Evolutionary conservation across 2,329 filamentous ascomycete genomes (phyloP).

Genomic region (Fusarium sp.): DNA sequence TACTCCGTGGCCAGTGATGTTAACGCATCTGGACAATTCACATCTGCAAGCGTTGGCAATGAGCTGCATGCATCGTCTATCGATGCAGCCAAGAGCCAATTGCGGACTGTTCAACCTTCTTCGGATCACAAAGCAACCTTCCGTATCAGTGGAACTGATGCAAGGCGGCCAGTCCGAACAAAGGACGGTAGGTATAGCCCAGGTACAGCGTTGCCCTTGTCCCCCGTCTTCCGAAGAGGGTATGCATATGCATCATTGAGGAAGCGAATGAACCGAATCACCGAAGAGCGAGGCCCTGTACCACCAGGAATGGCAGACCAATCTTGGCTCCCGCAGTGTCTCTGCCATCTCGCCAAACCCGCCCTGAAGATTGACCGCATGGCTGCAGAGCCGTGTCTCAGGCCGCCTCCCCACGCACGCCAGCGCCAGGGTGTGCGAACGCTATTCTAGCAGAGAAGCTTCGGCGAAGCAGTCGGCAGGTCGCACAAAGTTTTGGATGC

Average conservation of each 20-base stretch:
- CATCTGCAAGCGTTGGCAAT: conserved; percentile 10
- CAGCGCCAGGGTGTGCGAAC: neutral
- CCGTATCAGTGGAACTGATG: conserved; percentile 9
- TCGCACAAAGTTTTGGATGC: conserved; percentile 10
- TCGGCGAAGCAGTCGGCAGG: conserved; percentile 24
- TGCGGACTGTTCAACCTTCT: neutral
- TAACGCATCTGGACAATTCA: conserved; percentile 10
- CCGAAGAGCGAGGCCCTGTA: conserved; percentile 5
- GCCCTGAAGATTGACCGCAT: conserved; percentile 18
- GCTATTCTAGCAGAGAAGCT: conserved; percentile 27
- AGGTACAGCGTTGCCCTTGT: conserved; percentile 27
- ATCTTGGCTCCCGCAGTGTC: conserved; percentile 11
- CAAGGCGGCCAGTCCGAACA: conserved; percentile 20
- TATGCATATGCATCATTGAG: conserved; percentile 15
- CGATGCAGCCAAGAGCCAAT: conserved; percentile 20
- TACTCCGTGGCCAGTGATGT: conserved; percentile 18
- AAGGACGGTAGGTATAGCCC: conserved; percentile 16
- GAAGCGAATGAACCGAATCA: conserved; percentile 17
- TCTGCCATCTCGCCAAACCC: conserved; percentile 7
- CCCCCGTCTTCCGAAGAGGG: neutral
- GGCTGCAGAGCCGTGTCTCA: conserved; percentile 24
- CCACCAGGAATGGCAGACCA: conserved; percentile 16
- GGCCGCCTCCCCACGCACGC: neutral
- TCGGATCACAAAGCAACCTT: conserved; percentile 9
- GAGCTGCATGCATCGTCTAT: conserved; percentile 17